A percentile compares a stretch with the other conserved stretches of the same genome.
Conservation (phyloP, 768 basidiomycete species). For the Boletus insuetus region DNA sequence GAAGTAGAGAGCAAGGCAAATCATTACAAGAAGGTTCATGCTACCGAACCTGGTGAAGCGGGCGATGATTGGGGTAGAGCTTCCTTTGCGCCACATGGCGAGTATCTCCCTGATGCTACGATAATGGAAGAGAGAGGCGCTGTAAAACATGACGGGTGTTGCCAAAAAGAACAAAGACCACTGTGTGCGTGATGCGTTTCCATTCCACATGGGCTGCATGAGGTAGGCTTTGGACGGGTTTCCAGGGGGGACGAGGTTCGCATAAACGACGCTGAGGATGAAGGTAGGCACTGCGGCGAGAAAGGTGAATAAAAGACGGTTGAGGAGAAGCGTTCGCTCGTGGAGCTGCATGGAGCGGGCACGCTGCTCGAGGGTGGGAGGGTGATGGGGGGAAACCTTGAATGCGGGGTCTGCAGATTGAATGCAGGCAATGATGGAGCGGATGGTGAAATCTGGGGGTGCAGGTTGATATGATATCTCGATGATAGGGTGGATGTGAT, state of each 20-base stretch:
- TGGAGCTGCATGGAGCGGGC: conserved; percentile 52
- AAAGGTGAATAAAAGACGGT: conserved; percentile 55
- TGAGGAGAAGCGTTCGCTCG: conserved; percentile 55
- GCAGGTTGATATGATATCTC: conserved; percentile 50
- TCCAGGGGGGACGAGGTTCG: conserved; percentile 55
- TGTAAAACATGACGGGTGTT: conserved; percentile 69
- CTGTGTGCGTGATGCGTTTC: conserved; percentile 55
- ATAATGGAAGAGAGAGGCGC: conserved; percentile 55
- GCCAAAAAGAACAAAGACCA: conserved; percentile 68
- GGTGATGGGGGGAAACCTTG: conserved; percentile 42
- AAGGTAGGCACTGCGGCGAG: conserved; percentile 76
- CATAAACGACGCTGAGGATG: conserved; percentile 73
- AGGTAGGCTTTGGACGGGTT: conserved; percentile 49
- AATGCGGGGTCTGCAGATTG: conserved; percentile 41
- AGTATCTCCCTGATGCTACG: conserved; percentile 54
- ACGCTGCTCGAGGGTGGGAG: conserved; percentile 60
- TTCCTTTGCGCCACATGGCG: conserved; percentile 57
- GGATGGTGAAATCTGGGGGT: conserved; percentile 59
- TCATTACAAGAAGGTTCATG: conserved; percentile 75
- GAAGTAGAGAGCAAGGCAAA: background rate
- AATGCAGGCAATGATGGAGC: conserved; percentile 54
- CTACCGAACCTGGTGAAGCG: conserved; percentile 74
- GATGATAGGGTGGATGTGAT: conserved; percentile 44
- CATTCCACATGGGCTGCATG: conserved; percentile 60
- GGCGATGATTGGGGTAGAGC: conserved; percentile 48